Conservation (phyloP, 768 basidiomycete species). For the Tulasnella sp. region DNA sequence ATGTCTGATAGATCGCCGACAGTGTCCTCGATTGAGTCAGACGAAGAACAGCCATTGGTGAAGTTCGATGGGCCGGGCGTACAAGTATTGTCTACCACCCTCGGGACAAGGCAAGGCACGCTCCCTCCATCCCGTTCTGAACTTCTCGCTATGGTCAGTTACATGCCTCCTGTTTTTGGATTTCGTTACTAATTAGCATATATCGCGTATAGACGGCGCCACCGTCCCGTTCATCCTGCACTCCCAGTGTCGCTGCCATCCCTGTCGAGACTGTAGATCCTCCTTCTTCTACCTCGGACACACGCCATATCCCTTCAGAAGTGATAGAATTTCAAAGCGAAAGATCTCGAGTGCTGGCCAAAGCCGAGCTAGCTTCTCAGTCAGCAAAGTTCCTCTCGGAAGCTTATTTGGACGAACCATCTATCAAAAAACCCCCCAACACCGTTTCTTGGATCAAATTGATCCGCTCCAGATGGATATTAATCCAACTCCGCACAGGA, state of each 20-base stretch:
- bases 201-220: not conserved
- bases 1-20: not conserved
- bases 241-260: not conserved
- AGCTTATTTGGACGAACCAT: not conserved
- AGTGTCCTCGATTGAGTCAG: not conserved
- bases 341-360: not conserved
- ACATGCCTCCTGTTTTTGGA: not conserved
- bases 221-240: not conserved
- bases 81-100: too few relatives aligned
- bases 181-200: not conserved
- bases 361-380: not conserved
- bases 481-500: not conserved
- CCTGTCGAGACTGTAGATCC: not conserved
- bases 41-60: not conserved
- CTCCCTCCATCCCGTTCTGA: not conserved
- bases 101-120: not conserved
- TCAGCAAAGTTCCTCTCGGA: not conserved
- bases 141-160: not conserved
- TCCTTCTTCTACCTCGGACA: not conserved
- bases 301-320: not conserved
- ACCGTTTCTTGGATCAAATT: not conserved
- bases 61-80: too few relatives aligned
- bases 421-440: not conserved
- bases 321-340: not conserved
- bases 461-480: not conserved